A percentile compares a stretch with the other conserved stretches of the same genome.
Conservation (phyloP, 331 rosid genomes). For the Dryas integrifolia region DNA sequence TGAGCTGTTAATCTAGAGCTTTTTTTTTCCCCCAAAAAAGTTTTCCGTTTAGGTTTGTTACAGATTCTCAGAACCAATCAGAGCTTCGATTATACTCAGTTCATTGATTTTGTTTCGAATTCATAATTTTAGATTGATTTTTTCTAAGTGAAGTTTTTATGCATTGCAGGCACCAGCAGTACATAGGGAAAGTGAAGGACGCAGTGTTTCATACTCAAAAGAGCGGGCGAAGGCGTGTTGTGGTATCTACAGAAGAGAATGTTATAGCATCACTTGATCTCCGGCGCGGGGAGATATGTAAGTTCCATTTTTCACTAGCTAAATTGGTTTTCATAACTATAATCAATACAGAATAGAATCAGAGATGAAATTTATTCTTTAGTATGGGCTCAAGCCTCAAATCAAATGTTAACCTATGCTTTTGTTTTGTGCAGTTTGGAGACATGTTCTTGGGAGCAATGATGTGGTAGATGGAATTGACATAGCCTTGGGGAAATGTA, state of each 20-base stretch:
- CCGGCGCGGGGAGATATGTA: slow-evolving; percentile 95
- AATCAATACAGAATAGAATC: not conserved
- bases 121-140: not conserved
- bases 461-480: slow-evolving; percentile 70
- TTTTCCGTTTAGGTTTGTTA: not conserved
- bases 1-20: not conserved
- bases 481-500: slow-evolving; percentile 95
- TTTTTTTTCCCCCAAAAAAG: not conserved
- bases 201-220: slow-evolving; percentile 92
- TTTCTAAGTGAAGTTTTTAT: not conserved
- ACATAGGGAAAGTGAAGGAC: slow-evolving; percentile 87
- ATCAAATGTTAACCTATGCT: slow-evolving; percentile 28
- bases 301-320: slow-evolving; percentile 21
- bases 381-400: not conserved
- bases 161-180: slow-evolving; percentile 76
- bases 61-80: not conserved
- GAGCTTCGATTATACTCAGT: not conserved
- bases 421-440: slow-evolving; percentile 82
- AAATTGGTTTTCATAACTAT: not conserved
- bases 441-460: slow-evolving; percentile 73
- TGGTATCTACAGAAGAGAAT: slow-evolving; percentile 93
- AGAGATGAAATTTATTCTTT: not conserved
- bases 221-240: slow-evolving; percentile 84
- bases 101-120: not conserved
- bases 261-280: slow-evolving; percentile 95